Evolutionary conservation across 495 filamentous ascomycete genomes (phyloP), one percentile per base, ranked within the genome.

Genomic region (Antarctomyces pellizariae): DNA sequence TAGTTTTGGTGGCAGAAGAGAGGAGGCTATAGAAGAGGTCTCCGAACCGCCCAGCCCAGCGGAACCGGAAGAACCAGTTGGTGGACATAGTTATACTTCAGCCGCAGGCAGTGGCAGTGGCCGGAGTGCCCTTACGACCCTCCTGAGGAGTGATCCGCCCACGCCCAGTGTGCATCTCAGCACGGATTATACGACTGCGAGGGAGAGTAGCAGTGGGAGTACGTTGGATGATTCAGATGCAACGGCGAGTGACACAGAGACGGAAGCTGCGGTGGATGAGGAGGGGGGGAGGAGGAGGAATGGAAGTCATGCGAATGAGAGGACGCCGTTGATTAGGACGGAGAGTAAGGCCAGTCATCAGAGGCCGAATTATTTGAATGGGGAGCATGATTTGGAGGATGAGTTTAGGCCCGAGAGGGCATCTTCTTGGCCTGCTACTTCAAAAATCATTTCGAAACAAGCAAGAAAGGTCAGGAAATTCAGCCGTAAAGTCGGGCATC

Each of bases 41-140:
- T 62, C 69, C 5, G 71, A 77, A 34, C 61, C 68, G 3, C 45
- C 52, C 4, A 63, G 64, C 5, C n/a, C n/a, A n/a, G n/a, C n/a
- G n/a, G n/a, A n/a, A n/a, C n/a, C n/a, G n/a, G n/a, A n/a, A n/a
- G n/a, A n/a, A n/a, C n/a, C n/a, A n/a, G n/a, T n/a, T n/a, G n/a
- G n/a, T n/a, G n/a, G n/a, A n/a, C n/a, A n/a, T n/a, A n/a, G n/a
- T n/a, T n/a, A n/a, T n/a, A n/a, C n/a, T n/a, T n/a, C n/a, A n/a
- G n/a, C n/a, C n/a, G n/a, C n/a, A n/a, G n/a, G n/a, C n/a, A n/a
- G n/a, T n/a, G n/a, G n/a, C n/a, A n/a, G n/a, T n/a, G n/a, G n/a
- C n/a, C n/a, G n/a, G n/a, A n/a, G n/a, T n/a, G n/a, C n/a, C n/a
- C n/a, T n/a, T n/a, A n/a, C n/a, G n/a, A n/a, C n/a, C n/a, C n/a